A percentile compares a stretch with the other conserved stretches of the same genome.
These are phyloP conservation scores for Alopecurus myosuroides DNA, from an alignment of 176 grass and related monocot genomes.

Conservation along the genomic window DNA sequence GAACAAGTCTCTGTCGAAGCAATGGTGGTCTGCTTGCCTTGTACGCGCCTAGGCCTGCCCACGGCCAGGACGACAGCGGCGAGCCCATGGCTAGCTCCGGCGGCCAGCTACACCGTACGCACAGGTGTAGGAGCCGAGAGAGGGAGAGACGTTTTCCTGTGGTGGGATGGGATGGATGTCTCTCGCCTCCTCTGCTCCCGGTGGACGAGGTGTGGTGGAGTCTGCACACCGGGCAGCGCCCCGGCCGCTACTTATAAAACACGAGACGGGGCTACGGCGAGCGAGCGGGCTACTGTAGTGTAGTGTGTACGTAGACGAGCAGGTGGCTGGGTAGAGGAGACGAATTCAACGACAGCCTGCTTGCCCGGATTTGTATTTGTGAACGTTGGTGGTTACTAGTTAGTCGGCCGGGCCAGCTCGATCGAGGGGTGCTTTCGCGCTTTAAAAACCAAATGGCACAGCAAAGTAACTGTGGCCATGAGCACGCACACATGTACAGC, in stretches of 20 bases:
- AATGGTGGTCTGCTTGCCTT: slow-evolving; percentile 50
- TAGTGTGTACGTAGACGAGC: background rate
- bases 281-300: background rate
- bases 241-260: slow-evolving; percentile 31
- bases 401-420: background rate
- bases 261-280: background rate
- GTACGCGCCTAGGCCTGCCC: slow-evolving; percentile 64
- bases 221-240: background rate
- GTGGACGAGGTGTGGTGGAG: background rate
- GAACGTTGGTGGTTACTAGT: background rate
- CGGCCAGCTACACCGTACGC: background rate
- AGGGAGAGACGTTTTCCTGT: too few relatives aligned
- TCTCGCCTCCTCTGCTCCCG: background rate
- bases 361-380: background rate
- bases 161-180: background rate
- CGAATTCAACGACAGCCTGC: background rate
- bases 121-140: background rate
- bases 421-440: background rate
- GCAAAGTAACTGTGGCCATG: background rate
- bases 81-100: slow-evolving; percentile 13
- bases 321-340: background rate
- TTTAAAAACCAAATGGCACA: background rate
- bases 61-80: slow-evolving; percentile 79
- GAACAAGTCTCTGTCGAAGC: background rate
- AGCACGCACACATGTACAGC: background rate